Evolutionary conservation across 768 basidiomycete species (phyloP), one percentile per base, ranked within the genome.

Genomic region (Terana coerulea): DNA sequence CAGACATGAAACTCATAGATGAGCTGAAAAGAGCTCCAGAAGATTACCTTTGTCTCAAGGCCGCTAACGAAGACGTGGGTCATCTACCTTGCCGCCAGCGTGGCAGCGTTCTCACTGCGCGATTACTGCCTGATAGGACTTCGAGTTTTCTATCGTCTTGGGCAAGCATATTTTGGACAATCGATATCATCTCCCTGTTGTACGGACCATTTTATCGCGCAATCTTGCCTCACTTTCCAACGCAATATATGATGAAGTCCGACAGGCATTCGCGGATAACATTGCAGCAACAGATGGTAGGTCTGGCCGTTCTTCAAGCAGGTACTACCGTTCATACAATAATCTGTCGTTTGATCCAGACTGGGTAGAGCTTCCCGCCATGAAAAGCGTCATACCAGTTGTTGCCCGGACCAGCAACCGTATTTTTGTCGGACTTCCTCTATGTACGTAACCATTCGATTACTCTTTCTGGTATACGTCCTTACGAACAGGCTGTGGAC

Each of bases 11-110:
- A 19, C 61, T 75, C 41, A 63, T 80, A 9, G 75, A 81, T 6
- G 81, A 83, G 42, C 59, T 84, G 14, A 70, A 77, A 19, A 72
- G 63, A 48, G 70, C 72, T 11, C 65, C 72, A 2, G 76, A 78
- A 37, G 69, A 75, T 21, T 65, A 67, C 21, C 61, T 79, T 5
- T 78, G 77, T 24, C 69, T 75, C 33, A 61, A 63, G 52, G 67
- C 73, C 15, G 73, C 70, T 5, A 65, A 72, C 35, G 60, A 62
- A 51, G 72, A 74, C 28, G 80, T 78, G 45, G 19, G 34, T 45
- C 9, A 7, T 35, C 8, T 7, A 6, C 28, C n/a, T n/a, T n/a
- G n/a, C n/a, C n/a, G n/a, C n/a, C n/a, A n/a, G n/a, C n/a, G n/a
- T n/a, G n/a, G n/a, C n/a, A n/a, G n/a, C n/a, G n/a, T n/a, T n/a